Evolutionary conservation across 2,329 filamentous ascomycete species (phyloP).

Genomic region (Penicillium sp.): DNA sequence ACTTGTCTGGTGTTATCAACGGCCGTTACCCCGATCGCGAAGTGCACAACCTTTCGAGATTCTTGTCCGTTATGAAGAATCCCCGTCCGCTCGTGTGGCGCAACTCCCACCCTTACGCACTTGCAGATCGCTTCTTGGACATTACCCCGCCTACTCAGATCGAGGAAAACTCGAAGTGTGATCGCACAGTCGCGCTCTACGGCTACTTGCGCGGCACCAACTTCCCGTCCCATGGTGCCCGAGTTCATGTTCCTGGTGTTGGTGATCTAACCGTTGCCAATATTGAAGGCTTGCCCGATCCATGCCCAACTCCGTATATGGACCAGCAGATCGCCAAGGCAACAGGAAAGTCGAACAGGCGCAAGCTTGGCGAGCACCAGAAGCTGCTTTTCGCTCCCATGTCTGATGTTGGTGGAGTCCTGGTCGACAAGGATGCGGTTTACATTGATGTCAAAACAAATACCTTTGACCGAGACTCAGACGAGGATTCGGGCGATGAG

Average conservation of each 20-base stretch:
- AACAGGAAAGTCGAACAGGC: constrained; percentile 69
- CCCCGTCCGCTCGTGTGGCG: constrained; percentile 92
- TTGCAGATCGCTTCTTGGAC: constrained; percentile 90
- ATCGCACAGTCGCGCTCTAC: constrained; percentile 81
- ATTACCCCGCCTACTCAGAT: constrained; percentile 87
- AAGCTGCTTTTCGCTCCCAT: constrained; percentile 94
- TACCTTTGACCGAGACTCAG: constrained; percentile 60
- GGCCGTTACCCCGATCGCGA: constrained; percentile 93
- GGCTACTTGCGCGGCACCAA: constrained; percentile 93
- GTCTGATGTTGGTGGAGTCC: constrained; percentile 90
- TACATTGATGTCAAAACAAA: constrained; percentile 68
- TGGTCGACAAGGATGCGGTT: constrained; percentile 94
- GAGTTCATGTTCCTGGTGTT: constrained; percentile 84
- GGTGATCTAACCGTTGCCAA: constrained; percentile 76
- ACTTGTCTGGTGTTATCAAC: constrained; percentile 91
- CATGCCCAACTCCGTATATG: constrained; percentile 86
- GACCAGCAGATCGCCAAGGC: constrained; percentile 78
- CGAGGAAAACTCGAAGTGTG: constrained; percentile 79
- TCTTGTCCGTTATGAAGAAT: constrained; percentile 98
- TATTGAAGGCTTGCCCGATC: constrained; percentile 83
- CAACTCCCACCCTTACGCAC: constrained; percentile 86
- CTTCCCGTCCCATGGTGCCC: constrained; percentile 73
- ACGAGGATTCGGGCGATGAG: constrained; percentile 52
- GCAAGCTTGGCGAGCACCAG: constrained; percentile 86
- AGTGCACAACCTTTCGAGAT: constrained; percentile 87